Evolutionary conservation across 2,329 filamentous ascomycete genomes (phyloP).

Genomic region (Teratosphaeria zuluensis): DNA sequence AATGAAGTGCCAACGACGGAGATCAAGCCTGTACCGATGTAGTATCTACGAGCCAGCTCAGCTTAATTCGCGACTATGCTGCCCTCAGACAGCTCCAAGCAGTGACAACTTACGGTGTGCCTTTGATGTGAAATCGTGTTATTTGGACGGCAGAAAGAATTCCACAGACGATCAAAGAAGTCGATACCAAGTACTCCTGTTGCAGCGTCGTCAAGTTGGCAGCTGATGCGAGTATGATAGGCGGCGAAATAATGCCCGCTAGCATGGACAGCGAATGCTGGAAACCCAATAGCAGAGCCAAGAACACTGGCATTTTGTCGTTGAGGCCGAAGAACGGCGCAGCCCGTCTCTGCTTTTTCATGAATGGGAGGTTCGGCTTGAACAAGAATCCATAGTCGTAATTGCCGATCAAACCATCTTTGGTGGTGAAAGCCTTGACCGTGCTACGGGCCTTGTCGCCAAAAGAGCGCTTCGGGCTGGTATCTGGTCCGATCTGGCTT

Average conservation of each 20-base stretch:
- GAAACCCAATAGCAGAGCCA: slow-evolving; percentile 65
- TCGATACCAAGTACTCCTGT: slow-evolving; percentile 70
- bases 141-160: slow-evolving; percentile 68
- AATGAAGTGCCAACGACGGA: slow-evolving; percentile 74
- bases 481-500: slow-evolving; percentile 37
- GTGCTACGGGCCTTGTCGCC: slow-evolving; percentile 32
- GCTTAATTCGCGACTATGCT: not conserved
- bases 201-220: slow-evolving; percentile 53
- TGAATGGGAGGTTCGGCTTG: slow-evolving; percentile 70
- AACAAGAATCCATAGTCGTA: slow-evolving; percentile 92
- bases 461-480: slow-evolving; percentile 31
- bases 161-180: slow-evolving; percentile 68
- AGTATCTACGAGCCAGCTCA: slow-evolving; percentile 39
- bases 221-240: slow-evolving; percentile 59
- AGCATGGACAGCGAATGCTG: slow-evolving; percentile 71
- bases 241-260: slow-evolving; percentile 61
- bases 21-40: slow-evolving; percentile 67
- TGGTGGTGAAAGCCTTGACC: slow-evolving; percentile 40
- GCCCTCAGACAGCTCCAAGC: not conserved
- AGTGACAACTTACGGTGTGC: slow-evolving; percentile 39
- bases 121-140: slow-evolving; percentile 62
- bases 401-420: slow-evolving; percentile 63
- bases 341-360: slow-evolving; percentile 50
- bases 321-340: slow-evolving; percentile 79
- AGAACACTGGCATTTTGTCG: slow-evolving; percentile 64